Evolutionary conservation across 192 early-diverging fungal species (phyloP).

Genomic region (Rhizophagus sp.): DNA sequence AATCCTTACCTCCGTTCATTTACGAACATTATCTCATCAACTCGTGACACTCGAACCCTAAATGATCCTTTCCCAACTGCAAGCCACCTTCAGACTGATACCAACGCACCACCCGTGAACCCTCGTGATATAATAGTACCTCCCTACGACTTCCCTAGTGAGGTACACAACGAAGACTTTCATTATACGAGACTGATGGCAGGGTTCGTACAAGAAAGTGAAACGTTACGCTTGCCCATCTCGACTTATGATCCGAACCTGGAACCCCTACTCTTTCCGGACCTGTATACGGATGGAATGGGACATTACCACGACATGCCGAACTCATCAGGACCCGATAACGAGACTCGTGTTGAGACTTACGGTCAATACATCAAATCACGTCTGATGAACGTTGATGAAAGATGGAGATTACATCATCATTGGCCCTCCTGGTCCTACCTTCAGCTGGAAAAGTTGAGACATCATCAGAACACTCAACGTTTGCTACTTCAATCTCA

Average conservation of each 20-base stretch:
- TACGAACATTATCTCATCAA: no score
- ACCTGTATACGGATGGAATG: no score
- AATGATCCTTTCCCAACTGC: neutral
- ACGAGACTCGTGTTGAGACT: no score
- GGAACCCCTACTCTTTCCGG: no score
- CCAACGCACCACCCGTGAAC: neutral
- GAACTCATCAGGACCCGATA: no score
- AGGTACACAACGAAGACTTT: neutral
- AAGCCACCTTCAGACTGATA: neutral
- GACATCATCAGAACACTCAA: neutral
- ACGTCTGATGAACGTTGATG: neutral
- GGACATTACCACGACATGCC: no score
- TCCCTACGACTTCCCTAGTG: neutral
- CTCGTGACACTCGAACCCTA: no score
- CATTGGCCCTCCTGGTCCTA: neutral
- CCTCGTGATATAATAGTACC: neutral
- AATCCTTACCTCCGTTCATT: no score
- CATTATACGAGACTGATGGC: neutral
- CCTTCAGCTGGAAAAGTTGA: conserved; percentile 1
- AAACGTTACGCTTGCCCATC: neutral
- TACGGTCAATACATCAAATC: no score
- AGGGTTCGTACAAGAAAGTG: neutral
- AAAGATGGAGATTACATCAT: conserved; percentile 1
- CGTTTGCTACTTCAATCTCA: no score
- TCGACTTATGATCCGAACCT: neutral